Evolutionary conservation across 2,329 filamentous ascomycete species (phyloP).

Genomic region (Calonectria montana): DNA sequence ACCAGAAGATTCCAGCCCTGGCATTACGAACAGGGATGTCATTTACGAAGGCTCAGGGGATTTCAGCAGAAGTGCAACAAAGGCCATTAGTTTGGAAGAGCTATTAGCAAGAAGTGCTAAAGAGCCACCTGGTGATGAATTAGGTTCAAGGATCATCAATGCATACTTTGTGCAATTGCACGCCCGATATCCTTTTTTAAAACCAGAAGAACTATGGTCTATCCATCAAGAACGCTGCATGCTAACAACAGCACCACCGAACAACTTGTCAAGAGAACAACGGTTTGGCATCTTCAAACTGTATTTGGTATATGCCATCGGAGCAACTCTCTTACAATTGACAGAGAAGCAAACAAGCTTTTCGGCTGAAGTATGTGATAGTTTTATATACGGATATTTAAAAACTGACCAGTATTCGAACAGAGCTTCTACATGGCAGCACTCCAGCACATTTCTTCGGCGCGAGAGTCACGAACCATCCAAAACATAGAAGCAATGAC

Average conservation of each 20-base stretch:
- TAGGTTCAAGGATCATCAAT: not conserved
- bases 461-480: not conserved
- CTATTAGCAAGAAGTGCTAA: not conserved
- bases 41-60: not conserved
- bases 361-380: not conserved
- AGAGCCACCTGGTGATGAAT: not conserved
- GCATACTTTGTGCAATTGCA: not conserved
- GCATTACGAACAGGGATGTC: not conserved
- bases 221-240: not conserved
- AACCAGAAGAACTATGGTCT: not conserved
- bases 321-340: not conserved
- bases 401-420: not conserved
- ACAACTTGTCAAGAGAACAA: not conserved
- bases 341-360: not conserved
- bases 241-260: not conserved
- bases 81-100: not conserved
- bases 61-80: not conserved
- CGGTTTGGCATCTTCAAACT: not conserved
- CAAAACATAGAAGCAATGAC: constrained; percentile 5
- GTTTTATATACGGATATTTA: fast-evolving
- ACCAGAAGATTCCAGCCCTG: not conserved
- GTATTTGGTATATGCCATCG: not conserved
- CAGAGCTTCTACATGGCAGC: not conserved
- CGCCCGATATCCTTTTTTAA: not conserved
- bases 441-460: not conserved